Base-by-base conservation (phyloP, 257 asterid species). In the Nicotiana otophora region DNA sequence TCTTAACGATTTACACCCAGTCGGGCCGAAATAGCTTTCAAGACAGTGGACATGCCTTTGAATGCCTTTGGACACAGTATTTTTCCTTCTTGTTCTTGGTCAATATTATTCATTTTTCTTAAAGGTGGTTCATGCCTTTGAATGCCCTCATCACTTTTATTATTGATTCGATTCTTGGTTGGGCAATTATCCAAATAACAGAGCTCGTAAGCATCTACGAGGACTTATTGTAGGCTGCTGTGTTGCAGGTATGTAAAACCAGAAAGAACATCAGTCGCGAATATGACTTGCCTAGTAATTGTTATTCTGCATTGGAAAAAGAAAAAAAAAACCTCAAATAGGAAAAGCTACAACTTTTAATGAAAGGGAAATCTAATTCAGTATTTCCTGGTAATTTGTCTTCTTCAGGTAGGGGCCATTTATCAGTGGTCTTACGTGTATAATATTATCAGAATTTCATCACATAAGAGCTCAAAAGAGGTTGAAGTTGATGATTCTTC, bases 121-220 rank as follows among this genome's bases (percentile, higher is more conserved):
- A 23, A 23, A 94, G 97, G 97, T 92, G 95, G 97, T 94, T 91
- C 90, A 92, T 95, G 98, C 98, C 98, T 19, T 74, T 95, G 58
- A 93, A 95, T 83, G 84, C 92, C 82, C 90, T 95, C 12, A 8
- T 89, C 85, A 95, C 98, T 0, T 95, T 91, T 88, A 84, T 93
- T 81, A 57, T 90, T 80, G 98, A 98, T 74, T 92, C 98, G 5
- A 70, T 90, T 80, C 92, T 95, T 62, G 98, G 97, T 81, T 91
- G 95, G 95, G 84, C 78, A 33, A 91, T 92, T 86, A 85, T 91
- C 87, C 91, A 82, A 58, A 82, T 93, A 57, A 90, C 98, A 42
- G 87, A 85, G 74, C 97, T 67, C 98, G 97, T 66, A 31, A 81
- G 14, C 95, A 90, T 86, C 92, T 93, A 81, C 91, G 87, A 26